Base-by-base conservation (phyloP, 2,329 filamentous ascomycete species). In the Hypoxylon rubiginosum region DNA sequence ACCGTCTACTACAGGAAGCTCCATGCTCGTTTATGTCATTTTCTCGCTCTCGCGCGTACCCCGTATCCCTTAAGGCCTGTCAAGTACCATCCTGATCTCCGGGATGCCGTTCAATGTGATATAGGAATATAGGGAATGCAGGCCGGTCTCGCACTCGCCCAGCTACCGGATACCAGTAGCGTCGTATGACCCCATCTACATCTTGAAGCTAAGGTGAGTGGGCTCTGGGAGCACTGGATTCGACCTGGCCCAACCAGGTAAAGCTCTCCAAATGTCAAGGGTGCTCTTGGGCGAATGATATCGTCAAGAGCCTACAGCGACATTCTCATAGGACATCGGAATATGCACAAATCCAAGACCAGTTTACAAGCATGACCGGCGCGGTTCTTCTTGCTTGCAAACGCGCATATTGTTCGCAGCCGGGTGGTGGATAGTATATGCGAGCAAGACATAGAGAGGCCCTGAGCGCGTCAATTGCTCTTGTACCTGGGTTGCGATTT, bases 281-380 rank as follows among this genome's bases (percentile, higher is more conserved):
- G 64, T 67, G n/a, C 32, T 54, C 52, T 58, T 54, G 50, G 68
- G 70, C 80, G 79, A 82, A 82, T 81, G 64, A 71, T 65, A 74
- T 76, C 68, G 54, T 64, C 60, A 61, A 76, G 74, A 70, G 69
- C 69, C 65, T 74, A 53, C 71, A 68, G 74, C 74, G 66, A 72
- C 55, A 59, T 72, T 77, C 78, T 78, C 72, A 82, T 82, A 82
- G 80, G 80, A 75, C 74, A 71, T 79, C 72, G 64, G 70, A 69
- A 74, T 76, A 78, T 81, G 80, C 80, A 81, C 71, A 71, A 71
- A 74, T 76, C 78, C 75, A 76, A 78, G 75, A 77, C 74, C 71
- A 71, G 72, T 74, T 79, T 79, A 76, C 78, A 73, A 74, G 78
- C 78, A 81, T 79, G 60, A 75, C 82, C 80, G 80, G 81, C 81